Base-by-base conservation (phyloP, 495 filamentous ascomycete genomes). In the Haplographium delicatum region DNA sequence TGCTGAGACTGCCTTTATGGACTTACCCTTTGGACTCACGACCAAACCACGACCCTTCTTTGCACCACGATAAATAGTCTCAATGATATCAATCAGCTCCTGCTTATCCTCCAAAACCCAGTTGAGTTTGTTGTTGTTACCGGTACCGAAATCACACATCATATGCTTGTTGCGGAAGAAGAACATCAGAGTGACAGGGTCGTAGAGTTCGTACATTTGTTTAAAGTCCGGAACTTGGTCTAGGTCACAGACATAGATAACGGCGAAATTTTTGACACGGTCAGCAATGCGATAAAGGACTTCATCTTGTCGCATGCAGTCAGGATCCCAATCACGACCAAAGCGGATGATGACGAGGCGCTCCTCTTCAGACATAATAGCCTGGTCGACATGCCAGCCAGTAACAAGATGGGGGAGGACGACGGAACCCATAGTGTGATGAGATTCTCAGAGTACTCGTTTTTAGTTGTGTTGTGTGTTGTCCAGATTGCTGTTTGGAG, bases 151-250 rank as follows among this genome's bases (percentile, higher is more conserved):
- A 81, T 96, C 93, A 65, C 85, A 91, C 88, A 94, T 93, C 84
- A 98, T 97, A 67, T 97, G 90, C 68, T 96, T 97, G 65, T 97
- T 97, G 40, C 93, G 80, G 70, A 91, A 98, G 77, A 97, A 98
- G 76, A 93, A 96, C 78, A 83, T 82, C 40, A 80, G 54, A 3
- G 78, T 78, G 52, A 80, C 68, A 1, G 79, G 69, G 55, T 81
- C 78, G 68, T 81, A 82, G 33, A 82, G 72, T 50, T 81, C 52
- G 57, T 74, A 93, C 94, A 97, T 98, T 58, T 86, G 82, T 65
- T 94, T 98, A 76, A 98, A 98, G 65, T 98, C 93, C 16, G 91
- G 89, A 2, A 96, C 90, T 65, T 93, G 79, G 61, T 97, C 91
- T 53, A 96, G 80, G 67, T 97, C 94, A 78, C 94, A 97, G 46